Evolutionary conservation across 2,329 filamentous ascomycete genomes (phyloP).

Genomic region (Hymenoscyphus scutula): DNA sequence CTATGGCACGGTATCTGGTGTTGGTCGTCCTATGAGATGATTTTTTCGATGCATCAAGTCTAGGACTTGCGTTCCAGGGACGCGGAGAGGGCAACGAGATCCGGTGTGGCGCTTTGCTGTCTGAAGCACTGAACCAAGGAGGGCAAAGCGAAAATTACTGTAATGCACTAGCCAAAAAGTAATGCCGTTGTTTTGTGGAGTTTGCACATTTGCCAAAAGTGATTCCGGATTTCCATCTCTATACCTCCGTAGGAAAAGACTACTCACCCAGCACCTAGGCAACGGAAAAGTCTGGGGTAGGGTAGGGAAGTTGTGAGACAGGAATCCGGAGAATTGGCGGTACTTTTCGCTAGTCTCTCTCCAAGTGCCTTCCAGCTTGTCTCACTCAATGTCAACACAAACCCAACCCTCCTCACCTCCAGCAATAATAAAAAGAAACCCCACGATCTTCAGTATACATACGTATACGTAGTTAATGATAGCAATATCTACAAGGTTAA

Average conservation of each 20-base stretch:
- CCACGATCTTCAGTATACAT: background rate
- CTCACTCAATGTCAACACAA: no score
- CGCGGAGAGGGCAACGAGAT: background rate
- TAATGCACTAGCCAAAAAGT: background rate
- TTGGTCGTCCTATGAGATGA: conserved; percentile 1
- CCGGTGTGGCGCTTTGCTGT: background rate
- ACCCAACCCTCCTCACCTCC: background rate
- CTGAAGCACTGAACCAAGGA: background rate
- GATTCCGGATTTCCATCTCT: no score
- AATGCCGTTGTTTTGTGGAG: no score
- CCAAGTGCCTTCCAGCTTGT: no score
- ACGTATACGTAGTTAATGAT: background rate
- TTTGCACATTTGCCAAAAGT: no score
- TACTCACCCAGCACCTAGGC: no score
- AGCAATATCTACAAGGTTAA: background rate
- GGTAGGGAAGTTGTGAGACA: no score
- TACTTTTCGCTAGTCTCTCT: no score
- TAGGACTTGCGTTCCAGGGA: background rate
- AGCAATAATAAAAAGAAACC: background rate
- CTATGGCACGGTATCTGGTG: background rate
- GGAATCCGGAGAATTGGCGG: no score
- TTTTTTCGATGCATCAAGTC: background rate
- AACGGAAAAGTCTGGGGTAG: no score
- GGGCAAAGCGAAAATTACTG: background rate
- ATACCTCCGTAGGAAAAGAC: no score